Percentiles rank a stretch among this genome's conserved stretches.
These are phyloP conservation scores for Colletotrichum australisinense DNA, from an alignment of 2,329 filamentous ascomycete genomes.

Conservation along the genomic window DNA sequence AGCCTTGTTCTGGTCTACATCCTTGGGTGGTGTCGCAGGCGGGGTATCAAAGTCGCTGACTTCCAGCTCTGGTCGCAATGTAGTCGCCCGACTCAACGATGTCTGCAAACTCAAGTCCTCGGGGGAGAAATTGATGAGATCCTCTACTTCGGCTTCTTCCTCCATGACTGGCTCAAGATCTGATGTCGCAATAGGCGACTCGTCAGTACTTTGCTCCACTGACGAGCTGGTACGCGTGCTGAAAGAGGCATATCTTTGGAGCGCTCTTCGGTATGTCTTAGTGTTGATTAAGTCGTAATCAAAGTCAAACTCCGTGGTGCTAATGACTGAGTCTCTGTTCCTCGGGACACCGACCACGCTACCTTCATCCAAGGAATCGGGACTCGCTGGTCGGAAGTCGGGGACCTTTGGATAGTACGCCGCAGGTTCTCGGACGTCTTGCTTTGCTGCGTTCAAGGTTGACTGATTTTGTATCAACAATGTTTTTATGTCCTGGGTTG, in stretches of 20 bases:
- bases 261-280: conserved; percentile 16
- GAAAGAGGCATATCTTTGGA: conserved; percentile 10
- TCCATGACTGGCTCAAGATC: not conserved
- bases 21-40: not conserved
- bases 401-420: not conserved
- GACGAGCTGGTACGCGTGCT: not conserved
- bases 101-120: not conserved
- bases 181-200: not conserved
- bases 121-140: not conserved
- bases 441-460: conserved; percentile 15
- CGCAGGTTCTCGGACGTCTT: conserved; percentile 7
- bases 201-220: not conserved
- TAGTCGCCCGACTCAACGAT: conserved; percentile 4
- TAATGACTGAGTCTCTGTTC: conserved; percentile 29
- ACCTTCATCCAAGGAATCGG: not conserved
- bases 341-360: not conserved
- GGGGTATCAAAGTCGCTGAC: not conserved
- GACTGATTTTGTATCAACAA: conserved; percentile 11
- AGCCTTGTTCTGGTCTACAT: not conserved
- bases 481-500: conserved; percentile 29
- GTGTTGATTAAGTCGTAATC: conserved; percentile 32
- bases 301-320: conserved; percentile 33
- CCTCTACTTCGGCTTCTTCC: not conserved
- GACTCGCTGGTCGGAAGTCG: not conserved
- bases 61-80: not conserved